Base-by-base conservation (phyloP, 2,329 filamentous ascomycete genomes). In the Calonectria naviculata region DNA sequence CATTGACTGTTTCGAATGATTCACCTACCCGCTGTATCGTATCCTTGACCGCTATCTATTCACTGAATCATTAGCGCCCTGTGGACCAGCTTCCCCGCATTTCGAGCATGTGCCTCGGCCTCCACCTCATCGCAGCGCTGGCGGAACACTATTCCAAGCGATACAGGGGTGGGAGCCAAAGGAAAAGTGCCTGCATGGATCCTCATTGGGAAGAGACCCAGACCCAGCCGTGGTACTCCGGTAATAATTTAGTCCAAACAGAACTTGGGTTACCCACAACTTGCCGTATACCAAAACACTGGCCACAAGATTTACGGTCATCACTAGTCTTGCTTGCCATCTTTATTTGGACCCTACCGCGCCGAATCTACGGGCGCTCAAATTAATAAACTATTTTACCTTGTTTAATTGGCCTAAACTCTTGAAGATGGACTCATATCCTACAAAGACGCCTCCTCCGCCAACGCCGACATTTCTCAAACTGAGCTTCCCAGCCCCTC, bases 401-500 rank as follows among this genome's bases (percentile, higher is more conserved):
- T n/a, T n/a, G 10, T 34, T 34, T 34, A 34, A 10, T 17, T 17
- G n/a, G 15, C 2, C n/a, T 13, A 36, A 28, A 5, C 17, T 24
- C 38, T 15, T 26, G 5, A 70, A 46, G 19, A 72, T 73, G 71
- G 4, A 67, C 29, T 42, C 61, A 29, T 68, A 63, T 47, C 68
- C 65, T 8, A 73, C 71, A 24, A 54, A 64, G 28, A 73, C 71
- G 13, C 68, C 68, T 13, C 71, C 71, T 24, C 71, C 71, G 4
- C 65, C 65, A 42, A 73, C 71, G 10, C 71, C 71, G 10, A 29
- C 68, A 13, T 73, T 73, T 38, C 68, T 73, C 28, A 73, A 67
- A 9, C 82, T 89, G 73, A 80, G 82, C 38, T 87, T 87, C 67
- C 87, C 87, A 1, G 81, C 82, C 15, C 84, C 84, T 1, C 80